Evolutionary conservation across 345 rosid genomes (phyloP).

Genomic region (Bruguiera gymnorhiza): DNA sequence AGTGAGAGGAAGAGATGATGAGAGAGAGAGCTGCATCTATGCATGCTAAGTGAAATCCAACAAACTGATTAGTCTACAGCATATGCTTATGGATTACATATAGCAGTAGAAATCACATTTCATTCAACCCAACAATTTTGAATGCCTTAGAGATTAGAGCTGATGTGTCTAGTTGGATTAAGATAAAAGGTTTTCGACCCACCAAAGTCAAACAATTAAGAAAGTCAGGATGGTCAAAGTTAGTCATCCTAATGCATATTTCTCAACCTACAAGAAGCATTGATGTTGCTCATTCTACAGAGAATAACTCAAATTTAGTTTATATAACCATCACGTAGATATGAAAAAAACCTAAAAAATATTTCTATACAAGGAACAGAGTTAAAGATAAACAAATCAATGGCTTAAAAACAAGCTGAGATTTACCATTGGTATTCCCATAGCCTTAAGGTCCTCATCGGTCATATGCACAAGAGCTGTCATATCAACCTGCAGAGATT

Average conservation of each 20-base stretch:
- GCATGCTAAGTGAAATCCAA: neutral
- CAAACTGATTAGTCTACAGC: neutral
- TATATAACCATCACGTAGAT: neutral
- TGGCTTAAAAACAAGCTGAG: slow-evolving; percentile 4
- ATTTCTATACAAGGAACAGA: neutral
- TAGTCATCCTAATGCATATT: neutral
- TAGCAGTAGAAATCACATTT: neutral
- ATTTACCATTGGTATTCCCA: slow-evolving; percentile 93
- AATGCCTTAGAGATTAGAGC: neutral
- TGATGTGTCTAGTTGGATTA: neutral
- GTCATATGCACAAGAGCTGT: slow-evolving; percentile 90
- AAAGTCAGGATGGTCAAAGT: neutral
- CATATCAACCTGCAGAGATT: slow-evolving; percentile 81
- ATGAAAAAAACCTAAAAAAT: neutral
- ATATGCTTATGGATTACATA: neutral
- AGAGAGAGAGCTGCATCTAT: too few species aligned
- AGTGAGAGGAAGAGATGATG: too few species aligned
- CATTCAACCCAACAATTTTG: neutral
- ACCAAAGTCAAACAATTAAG: neutral
- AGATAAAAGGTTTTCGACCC: neutral
- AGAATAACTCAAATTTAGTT: neutral
- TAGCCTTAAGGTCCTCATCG: slow-evolving; percentile 90
- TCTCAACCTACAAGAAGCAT: neutral
- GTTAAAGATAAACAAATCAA: slow-evolving; percentile 4
- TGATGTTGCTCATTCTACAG: neutral